Conservation (phyloP, 192 early-diverging fungal species). For the Thoreauomyces humboldtii region DNA sequence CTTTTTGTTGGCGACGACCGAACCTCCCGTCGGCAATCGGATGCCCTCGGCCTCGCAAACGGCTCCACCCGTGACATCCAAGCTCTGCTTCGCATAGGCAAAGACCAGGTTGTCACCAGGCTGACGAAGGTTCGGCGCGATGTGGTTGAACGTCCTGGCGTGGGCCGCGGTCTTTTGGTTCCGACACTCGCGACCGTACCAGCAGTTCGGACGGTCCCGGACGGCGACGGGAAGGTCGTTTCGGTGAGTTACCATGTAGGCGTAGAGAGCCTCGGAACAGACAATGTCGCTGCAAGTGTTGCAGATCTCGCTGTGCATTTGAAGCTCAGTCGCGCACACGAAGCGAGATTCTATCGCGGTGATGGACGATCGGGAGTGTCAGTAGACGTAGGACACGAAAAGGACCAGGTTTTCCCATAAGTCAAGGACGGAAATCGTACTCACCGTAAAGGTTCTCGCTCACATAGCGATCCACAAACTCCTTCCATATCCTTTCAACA, state of each 20-base stretch:
- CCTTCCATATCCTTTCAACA: not conserved
- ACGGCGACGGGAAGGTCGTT: constrained; percentile 7
- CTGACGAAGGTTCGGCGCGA: not conserved
- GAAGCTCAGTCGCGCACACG: constrained; percentile 12
- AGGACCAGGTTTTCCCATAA: not conserved
- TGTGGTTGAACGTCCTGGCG: constrained; percentile 20
- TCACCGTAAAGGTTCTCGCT: constrained; percentile 3
- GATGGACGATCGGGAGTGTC: not conserved
- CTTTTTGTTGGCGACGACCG: no score
- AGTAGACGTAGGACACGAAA: constrained; percentile 7
- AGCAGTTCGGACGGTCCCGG: constrained; percentile 23
- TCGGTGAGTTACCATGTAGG: not conserved
- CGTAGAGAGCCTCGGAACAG: constrained; percentile 23
- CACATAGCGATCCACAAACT: not conserved
- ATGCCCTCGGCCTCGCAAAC: no score
- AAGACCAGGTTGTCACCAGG: not conserved
- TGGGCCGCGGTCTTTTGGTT: constrained; percentile 14
- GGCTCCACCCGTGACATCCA: no score
- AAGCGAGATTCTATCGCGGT: no score
- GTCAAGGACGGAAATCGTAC: no score
- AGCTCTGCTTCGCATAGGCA: no score
- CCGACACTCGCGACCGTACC: constrained; percentile 28
- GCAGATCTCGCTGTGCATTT: constrained; percentile 20
- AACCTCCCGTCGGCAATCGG: no score
- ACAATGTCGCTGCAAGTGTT: constrained; percentile 20